Base-by-base conservation (phyloP, 495 filamentous ascomycete species). In the Aspergillus sclerotioniger region DNA sequence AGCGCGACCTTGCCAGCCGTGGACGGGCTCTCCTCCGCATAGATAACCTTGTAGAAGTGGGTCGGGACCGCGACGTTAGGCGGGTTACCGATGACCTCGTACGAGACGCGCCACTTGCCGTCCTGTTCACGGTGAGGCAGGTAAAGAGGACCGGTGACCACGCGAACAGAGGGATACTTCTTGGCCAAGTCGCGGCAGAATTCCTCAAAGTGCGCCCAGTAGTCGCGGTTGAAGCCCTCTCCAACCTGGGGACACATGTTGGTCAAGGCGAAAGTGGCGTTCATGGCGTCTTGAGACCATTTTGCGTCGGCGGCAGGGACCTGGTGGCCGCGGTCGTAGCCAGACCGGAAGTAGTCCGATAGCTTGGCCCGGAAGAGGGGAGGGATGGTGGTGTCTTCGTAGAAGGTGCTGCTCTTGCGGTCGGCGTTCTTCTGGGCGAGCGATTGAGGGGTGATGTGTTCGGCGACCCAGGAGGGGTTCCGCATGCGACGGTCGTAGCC, bases 221-320 rank as follows among this genome's bases (percentile, higher is more conserved):
- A 96, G 73, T 98, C 94, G 17, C 94, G 81, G 74, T 98, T 98
- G 78, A 98, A 98, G 29, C 94, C 94, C 68, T 94, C 90, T 51
- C 94, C 94, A 3, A 98, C 93, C 72, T 98, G 94, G 16, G 94
- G 94, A 63, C 90, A 96, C 92, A 98, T 98, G 75, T 98, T 98
- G 67, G 79, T 88, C 41, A 98, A 82, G 62, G 80, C 83, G 67
- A 98, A 98, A 2, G 94, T 98, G 47, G 87, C 90, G 74, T 98
- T 86, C 88, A 98, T 93, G 16, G 95, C 94, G 15, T 82, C 70
- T 69, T 98, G 94, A 39, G 85, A 88, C 91, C 95, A 98, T 74
- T 95, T 95, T 44, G 90, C 91, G 73, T 98, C 94, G 13, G 94
- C 94, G 0, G 94, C 94, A 9, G 94, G 94, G n/a, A 96, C 94